Percentiles rank a stretch among this genome's conserved stretches.
phyloP scores from a whole-genome alignment of 192 early-diverging fungal genomes.

The Coemansia sp. region DNA sequence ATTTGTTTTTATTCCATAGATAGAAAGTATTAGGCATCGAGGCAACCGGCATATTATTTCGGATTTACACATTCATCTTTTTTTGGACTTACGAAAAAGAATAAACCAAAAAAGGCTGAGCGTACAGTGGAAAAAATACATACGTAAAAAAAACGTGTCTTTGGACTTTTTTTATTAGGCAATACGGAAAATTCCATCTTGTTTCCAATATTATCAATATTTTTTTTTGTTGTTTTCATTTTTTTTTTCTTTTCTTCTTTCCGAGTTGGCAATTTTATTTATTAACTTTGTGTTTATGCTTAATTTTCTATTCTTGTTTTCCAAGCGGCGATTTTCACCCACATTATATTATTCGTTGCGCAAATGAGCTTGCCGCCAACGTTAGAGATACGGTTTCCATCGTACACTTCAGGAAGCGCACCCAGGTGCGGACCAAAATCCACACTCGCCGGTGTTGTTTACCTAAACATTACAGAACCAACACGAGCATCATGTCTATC shows the following conservation, averaged over 20 bases:
- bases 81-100: too few relatives aligned
- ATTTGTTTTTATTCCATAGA: too few relatives aligned
- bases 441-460: constrained; percentile 38
- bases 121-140: too few relatives aligned
- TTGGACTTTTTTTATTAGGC: background rate
- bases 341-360: too few relatives aligned
- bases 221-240: background rate
- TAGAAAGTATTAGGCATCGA: too few relatives aligned
- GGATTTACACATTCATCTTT: too few relatives aligned
- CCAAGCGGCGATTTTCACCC: too few relatives aligned
- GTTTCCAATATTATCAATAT: background rate
- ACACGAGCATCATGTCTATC: constrained; percentile 22
- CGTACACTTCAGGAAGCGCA: constrained; percentile 36
- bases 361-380: constrained; percentile 17
- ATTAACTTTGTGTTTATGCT: constrained; percentile 6
- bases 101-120: too few relatives aligned
- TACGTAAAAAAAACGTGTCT: background rate
- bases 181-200: background rate
- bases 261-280: background rate
- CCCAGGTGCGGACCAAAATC: constrained; percentile 45
- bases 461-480: constrained; percentile 15
- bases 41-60: too few relatives aligned
- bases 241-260: constrained; percentile 3
- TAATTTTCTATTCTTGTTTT: background rate
- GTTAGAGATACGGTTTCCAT: constrained; percentile 45